Evolutionary conservation across 371 early-diverging fungal genomes (phyloP), one percentile per base, ranked within the genome.

Genomic region (Chytridiales sp.): DNA sequence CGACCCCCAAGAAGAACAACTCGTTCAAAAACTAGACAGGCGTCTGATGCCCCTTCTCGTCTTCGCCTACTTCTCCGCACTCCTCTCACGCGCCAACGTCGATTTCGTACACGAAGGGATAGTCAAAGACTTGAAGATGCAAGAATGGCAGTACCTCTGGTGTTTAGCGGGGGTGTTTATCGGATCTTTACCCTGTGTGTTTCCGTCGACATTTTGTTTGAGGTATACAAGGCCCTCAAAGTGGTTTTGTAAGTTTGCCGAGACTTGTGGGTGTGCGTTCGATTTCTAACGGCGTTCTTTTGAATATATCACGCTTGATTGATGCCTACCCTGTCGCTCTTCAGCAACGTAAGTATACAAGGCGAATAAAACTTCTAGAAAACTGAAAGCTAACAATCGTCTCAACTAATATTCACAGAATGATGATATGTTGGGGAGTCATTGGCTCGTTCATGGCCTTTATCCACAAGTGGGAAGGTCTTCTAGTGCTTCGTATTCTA

Each of bases 1-100:
- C 62, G 73, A 73, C 40, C 66, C 68, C 4, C 73, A 73, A 35
- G 73, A 73, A 52, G 44, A 30, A 15, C 56, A 69, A 32, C 52
- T 73, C 19, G 67, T 73, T 19, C 53, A 59, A 39, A 27, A 26
- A 15, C 58, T 73, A 4, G 73, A 73, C 49, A 17, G 3, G n/a
- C 41, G 61, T 32, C 19, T 73, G 32, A 48, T 69, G 1, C 69
- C 73, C 30, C 13, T 66, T 19, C 50, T 72, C n/a, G 64, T 53
- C 4, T 3, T 57, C 5, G n/a, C 67, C 22, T 63, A 59, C 56
- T 35, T 59, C n/a, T 30, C 42, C 13, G 48, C 42, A 4, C 36
- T 65, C 34, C 17, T 69, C 19, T 59, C 59, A 40, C 44, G 56
- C 1, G 41, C 51, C 21, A 55, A 54, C 35, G 27, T 54, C 35